Evolutionary conservation across 225 moss, liverwort and hornwort species (phyloP).

Genomic region (Rhytidiadelphus loreus): DNA sequence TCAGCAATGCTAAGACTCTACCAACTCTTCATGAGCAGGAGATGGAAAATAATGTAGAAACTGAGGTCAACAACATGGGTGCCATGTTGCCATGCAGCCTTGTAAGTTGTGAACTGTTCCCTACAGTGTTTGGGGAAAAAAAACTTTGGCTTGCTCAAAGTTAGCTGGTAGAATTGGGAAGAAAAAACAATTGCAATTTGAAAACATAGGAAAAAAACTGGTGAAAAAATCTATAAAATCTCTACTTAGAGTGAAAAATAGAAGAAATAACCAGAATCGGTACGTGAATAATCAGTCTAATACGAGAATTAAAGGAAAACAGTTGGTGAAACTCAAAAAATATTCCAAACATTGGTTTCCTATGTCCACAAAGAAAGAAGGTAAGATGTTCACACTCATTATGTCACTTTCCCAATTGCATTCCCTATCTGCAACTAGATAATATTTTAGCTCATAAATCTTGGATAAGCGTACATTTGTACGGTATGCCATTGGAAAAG

Average conservation of each 20-base stretch:
- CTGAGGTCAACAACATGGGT: background rate
- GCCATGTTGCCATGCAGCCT: background rate
- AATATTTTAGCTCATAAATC: background rate
- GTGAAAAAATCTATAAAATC: background rate
- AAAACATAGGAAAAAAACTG: fast-evolving
- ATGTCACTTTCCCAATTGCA: fast-evolving
- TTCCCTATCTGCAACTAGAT: fast-evolving
- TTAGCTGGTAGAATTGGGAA: fast-evolving
- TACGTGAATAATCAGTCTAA: fast-evolving
- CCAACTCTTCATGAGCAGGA: background rate
- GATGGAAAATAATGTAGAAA: background rate
- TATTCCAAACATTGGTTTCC: fast-evolving
- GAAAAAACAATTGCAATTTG: background rate
- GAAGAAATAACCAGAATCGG: fast-evolving
- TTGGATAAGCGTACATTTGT: background rate
- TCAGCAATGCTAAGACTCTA: background rate
- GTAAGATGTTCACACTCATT: background rate
- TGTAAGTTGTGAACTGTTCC: background rate
- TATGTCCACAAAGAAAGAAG: background rate
- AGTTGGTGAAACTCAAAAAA: background rate
- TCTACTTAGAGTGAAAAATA: background rate
- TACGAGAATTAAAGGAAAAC: background rate
- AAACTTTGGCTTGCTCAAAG: background rate
- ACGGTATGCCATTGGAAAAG: fast-evolving
- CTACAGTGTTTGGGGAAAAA: background rate